phyloP scores from a whole-genome alignment of 148 eudicot species.

The Silene uniflora region DNA sequence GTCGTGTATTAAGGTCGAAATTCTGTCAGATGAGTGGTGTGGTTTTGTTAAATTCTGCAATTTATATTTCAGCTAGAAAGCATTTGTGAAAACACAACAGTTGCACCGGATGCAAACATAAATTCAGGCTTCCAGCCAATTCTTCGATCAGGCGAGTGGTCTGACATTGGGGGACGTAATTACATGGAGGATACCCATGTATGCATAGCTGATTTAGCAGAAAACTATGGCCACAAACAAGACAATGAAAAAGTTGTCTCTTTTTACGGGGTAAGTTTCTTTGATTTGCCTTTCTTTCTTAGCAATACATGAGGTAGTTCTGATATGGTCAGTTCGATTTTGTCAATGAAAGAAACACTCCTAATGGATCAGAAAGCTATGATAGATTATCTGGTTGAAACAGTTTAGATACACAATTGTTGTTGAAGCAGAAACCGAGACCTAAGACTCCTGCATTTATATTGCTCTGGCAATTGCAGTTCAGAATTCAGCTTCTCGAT shows the following conservation, averaged over 20 bases:
- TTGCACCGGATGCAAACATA: conserved; percentile 30
- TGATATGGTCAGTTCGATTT: not conserved
- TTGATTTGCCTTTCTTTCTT: not conserved
- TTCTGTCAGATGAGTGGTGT: not conserved
- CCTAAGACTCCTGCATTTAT: too few species aligned
- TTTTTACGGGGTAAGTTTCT: conserved; percentile 83
- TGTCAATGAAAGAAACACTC: not conserved
- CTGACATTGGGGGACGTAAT: conserved; percentile 78
- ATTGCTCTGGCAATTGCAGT: not conserved
- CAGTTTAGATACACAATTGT: not conserved
- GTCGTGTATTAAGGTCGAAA: not conserved
- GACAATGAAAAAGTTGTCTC: conserved; percentile 64
- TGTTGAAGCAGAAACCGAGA: not conserved
- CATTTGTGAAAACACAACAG: conserved; percentile 62
- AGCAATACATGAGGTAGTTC: conserved; percentile 12
- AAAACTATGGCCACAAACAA: conserved; percentile 42
- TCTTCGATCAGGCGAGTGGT: conserved; percentile 89
- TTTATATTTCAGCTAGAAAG: conserved; percentile 56
- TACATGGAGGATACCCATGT: conserved; percentile 93
- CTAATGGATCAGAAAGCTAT: not conserved
- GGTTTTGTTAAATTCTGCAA: conserved; percentile 12
- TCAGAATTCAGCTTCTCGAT: not conserved
- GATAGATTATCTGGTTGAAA: not conserved
- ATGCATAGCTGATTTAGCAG: conserved; percentile 70
- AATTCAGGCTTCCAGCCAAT: conserved; percentile 48